Evolutionary conservation across 225 moss, liverwort and hornwort species (phyloP), one percentile per base, ranked within the genome.

Genomic region (Marchantia paleacea): DNA sequence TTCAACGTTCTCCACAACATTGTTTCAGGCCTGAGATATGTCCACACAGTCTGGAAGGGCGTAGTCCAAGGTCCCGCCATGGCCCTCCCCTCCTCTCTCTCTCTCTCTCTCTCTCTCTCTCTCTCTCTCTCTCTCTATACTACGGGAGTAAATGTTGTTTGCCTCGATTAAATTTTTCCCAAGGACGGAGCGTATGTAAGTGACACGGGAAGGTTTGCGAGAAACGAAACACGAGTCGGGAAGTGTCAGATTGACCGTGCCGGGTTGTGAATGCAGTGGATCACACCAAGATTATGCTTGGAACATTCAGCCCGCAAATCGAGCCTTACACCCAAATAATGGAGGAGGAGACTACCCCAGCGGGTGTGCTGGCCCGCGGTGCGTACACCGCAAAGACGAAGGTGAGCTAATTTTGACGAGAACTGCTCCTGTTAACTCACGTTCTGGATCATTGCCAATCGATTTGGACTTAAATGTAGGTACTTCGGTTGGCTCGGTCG

Each of bases 31-130:
- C 84, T 87, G 47, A 87, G 55, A 57, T 87, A 87, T 25, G 82
- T 87, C 5, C 87, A 87, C 73, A 84, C 87, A 0, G 84, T 87
- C 29, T 87, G 87, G 87, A 87, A 87, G 69, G 84, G 87, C n/a
- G 78, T 73, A 74, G 13, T 87, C 54, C 84, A 87, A 82, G 87
- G 87, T 87, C 72, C 54, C n/a, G n/a, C n/a, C n/a, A n/a, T n/a
- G 22, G 20, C 52, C 10, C 24, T 53, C 24, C 26, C 53, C 12
- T 61, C 60, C n/a, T 2, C n/a, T 61, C n/a, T 61, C 60, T 22
- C 7, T 19, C 71, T 72, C 9, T 67, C 66, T 28, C 39, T 39
- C 39, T 39, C 39, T 39, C 39, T 39, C 39, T n/a, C 39, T 39
- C 5, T 39, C 39, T 70, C 64, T 19, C 11, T 64, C 24, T 24